Percentiles rank a stretch among this genome's conserved stretches.
These are phyloP conservation scores for Candida sp. DNA, from an alignment of 1,139 yeast genomes.

Conservation along the genomic window DNA sequence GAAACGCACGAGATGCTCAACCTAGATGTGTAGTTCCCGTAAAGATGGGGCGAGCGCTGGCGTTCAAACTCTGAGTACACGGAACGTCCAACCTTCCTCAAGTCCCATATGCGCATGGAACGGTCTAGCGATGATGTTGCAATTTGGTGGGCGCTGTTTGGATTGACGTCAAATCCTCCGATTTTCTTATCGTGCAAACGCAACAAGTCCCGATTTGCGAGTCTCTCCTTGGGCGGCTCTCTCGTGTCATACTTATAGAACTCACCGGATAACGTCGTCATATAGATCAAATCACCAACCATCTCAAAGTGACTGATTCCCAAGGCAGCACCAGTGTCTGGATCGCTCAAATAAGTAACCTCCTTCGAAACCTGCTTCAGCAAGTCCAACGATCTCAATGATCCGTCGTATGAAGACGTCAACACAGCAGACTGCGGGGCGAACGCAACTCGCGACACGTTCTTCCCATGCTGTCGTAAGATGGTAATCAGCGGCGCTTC, in stretches of 20 bases:
- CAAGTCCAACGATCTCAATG: conserved; percentile 74
- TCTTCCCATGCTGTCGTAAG: conserved; percentile 77
- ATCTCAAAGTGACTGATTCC: conserved; percentile 71
- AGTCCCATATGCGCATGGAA: conserved; percentile 84
- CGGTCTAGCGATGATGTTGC: conserved; percentile 92
- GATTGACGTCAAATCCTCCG: conserved; percentile 86
- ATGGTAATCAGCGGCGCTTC: conserved; percentile 62
- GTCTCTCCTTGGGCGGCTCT: conserved; percentile 33
- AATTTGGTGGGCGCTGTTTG: conserved; percentile 57
- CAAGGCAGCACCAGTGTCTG: conserved; percentile 41
- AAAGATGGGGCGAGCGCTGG: conserved; percentile 51
- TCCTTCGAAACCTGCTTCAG: conserved; percentile 63
- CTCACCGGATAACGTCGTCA: conserved; percentile 81
- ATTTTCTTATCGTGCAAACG: conserved; percentile 88
- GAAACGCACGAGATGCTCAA: conserved; percentile 86
- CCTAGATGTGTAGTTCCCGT: conserved; percentile 72
- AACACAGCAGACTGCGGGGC: too few species aligned
- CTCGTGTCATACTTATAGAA: conserved; percentile 76
- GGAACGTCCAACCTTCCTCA: conserved; percentile 55
- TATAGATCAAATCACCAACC: conserved; percentile 53
- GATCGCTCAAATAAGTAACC: conserved; percentile 55
- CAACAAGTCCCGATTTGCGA: conserved; percentile 36
- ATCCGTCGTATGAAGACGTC: conserved; percentile 68
- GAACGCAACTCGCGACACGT: conserved; percentile 67
- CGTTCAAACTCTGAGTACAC: conserved; percentile 41